Evolutionary conservation across 2,329 filamentous ascomycete genomes (phyloP).

Genomic region (Apiospora pterosperma): DNA sequence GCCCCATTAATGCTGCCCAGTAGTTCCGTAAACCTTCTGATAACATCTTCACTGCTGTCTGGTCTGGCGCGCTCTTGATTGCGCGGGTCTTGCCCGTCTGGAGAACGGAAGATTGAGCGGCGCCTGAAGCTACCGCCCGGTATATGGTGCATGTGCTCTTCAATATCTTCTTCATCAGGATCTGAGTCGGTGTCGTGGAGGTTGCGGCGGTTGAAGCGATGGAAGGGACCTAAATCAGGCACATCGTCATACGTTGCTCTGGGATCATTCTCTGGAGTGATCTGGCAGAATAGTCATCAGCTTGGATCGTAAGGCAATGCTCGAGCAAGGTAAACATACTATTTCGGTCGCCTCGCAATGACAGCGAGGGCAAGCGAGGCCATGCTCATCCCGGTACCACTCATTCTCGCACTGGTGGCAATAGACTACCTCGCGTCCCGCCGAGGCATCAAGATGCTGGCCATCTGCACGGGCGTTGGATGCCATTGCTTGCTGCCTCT

Average conservation of each 20-base stretch:
- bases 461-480: constrained; percentile 24
- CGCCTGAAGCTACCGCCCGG: constrained; percentile 39
- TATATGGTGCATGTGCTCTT: constrained; percentile 42
- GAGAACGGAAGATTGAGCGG: constrained; percentile 28
- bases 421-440: constrained; percentile 69
- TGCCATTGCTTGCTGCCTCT: constrained; percentile 37
- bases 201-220: neutral
- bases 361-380: constrained; percentile 74
- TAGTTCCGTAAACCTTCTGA: constrained; percentile 37
- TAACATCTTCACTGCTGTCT: constrained; percentile 25
- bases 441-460: constrained; percentile 46
- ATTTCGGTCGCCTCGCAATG: constrained; percentile 79
- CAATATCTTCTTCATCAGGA: constrained; percentile 57
- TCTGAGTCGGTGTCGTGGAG: constrained; percentile 46
- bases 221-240: constrained; percentile 5
- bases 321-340: constrained; percentile 47
- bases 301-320: neutral
- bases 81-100: constrained; percentile 13
- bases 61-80: constrained; percentile 15
- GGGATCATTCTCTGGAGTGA: constrained; percentile 59
- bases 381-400: constrained; percentile 72
- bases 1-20: constrained; percentile 24
- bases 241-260: constrained; percentile 32
- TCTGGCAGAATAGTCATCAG: constrained; percentile 33
- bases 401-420: constrained; percentile 80